Evolutionary conservation across 2,329 filamentous ascomycete genomes (phyloP), one percentile per base, ranked within the genome.

Genomic region (Pyrenochaeta sp.): DNA sequence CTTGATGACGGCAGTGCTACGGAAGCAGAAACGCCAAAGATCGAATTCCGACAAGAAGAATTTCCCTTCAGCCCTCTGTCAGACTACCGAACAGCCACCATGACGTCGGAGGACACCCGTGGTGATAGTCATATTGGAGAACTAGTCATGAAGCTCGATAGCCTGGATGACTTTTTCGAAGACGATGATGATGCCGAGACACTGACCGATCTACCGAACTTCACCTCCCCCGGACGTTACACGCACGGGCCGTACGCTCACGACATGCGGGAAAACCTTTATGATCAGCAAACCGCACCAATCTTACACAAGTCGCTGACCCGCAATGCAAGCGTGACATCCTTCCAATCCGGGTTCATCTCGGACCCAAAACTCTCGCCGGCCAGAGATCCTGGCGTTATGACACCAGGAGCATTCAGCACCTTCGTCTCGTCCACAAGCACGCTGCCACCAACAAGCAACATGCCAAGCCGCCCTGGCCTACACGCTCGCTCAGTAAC

Each of bases 41-140:
- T 99, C 28, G 93, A 96, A 71, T 98, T 99, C 78, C 91, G 96
- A 67, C 86, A 88, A 2, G 96, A 99, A 61, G 93, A 98, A 59
- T 93, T 91, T 69, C 88, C 89, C 10, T 91, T 91, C 67, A 90
- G 90, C 52, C 83, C 85, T 0, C 93, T 93, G 75, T 73, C 73
- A 15, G 80, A 86, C 19, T 90, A 93, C 64, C 87, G 93, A 51
- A 91, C 92, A 1, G 92, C 92, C 52, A 97, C 93, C 0, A 97
- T 97, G 91, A 87, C 96, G 74, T 97, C 93, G 0, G 92, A 97
- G 68, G 92, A 95, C 37, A 86, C 81, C 0, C 86, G 90, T 13
- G 87, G 83, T 1, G 90, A 93, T 46, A 86, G 85, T 43, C 90
- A 91, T 56, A 90, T 93, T 72, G 91, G 90, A 37, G 94, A 98